A percentile compares a stretch with the other conserved stretches of the same genome.
phyloP scores from a whole-genome alignment of 768 basidiomycete species.

The Mycena polygramma region DNA sequence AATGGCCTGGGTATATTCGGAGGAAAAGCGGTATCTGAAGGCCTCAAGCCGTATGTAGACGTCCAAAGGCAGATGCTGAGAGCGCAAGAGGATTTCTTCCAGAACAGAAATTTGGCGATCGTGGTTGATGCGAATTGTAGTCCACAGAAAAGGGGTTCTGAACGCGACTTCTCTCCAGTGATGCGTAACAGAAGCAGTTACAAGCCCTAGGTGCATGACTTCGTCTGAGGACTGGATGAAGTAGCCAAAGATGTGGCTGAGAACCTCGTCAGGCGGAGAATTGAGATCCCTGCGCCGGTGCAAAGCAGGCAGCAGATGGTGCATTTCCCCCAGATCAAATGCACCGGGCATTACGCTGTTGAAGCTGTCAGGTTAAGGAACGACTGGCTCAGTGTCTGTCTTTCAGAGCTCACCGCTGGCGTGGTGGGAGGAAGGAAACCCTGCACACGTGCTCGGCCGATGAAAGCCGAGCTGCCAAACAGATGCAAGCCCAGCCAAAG shows the following conservation, averaged over 20 bases:
- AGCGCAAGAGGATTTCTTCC: slow-evolving; percentile 14
- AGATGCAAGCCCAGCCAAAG: neutral
- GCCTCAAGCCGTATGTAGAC: slow-evolving; percentile 28
- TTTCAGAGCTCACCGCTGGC: neutral
- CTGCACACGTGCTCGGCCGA: neutral
- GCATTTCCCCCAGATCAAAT: slow-evolving; percentile 4
- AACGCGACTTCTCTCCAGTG: slow-evolving; percentile 31
- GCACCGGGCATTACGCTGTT: neutral
- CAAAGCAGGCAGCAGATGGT: neutral
- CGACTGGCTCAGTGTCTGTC: neutral
- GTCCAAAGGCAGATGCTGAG: slow-evolving; percentile 13
- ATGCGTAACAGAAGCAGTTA: slow-evolving; percentile 10
- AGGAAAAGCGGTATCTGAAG: slow-evolving; percentile 27
- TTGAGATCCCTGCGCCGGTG: slow-evolving; percentile 5
- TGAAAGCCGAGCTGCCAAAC: neutral
- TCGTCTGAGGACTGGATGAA: neutral
- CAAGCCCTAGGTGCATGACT: neutral
- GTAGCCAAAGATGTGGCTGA: slow-evolving; percentile 20
- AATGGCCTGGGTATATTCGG: slow-evolving; percentile 20
- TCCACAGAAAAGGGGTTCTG: slow-evolving; percentile 31
- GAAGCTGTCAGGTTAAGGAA: neutral
- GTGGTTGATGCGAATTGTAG: slow-evolving; percentile 18
- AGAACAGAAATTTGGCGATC: slow-evolving; percentile 32
- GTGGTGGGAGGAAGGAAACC: neutral
- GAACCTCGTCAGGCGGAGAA: slow-evolving; percentile 26